These are phyloP conservation scores for Podaxis rugospora DNA, from an alignment of 768 basidiomycete species.

Conservation along the genomic window DNA sequence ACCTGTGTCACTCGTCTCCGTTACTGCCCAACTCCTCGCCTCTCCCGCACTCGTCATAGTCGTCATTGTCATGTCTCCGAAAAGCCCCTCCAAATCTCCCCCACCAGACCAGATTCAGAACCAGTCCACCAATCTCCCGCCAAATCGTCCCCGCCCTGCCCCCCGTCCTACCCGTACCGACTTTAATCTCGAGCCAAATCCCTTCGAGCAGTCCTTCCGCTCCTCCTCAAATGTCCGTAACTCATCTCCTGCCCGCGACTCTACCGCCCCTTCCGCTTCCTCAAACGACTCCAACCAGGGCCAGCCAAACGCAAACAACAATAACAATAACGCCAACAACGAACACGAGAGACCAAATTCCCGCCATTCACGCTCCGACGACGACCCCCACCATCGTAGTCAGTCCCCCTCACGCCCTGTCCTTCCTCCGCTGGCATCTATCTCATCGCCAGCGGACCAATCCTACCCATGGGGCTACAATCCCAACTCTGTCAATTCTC, in stretches of 20 bases:
- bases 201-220: slow-evolving; percentile 90
- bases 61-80: slow-evolving; percentile 34
- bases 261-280: slow-evolving; percentile 28
- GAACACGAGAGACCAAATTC: slow-evolving; percentile 23
- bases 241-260: slow-evolving; percentile 36
- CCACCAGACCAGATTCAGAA: slow-evolving; percentile 12
- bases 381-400: slow-evolving; percentile 29
- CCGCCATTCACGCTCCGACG: slow-evolving; percentile 15
- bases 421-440: slow-evolving; percentile 77
- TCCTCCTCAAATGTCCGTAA: slow-evolving; percentile 50
- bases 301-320: slow-evolving; percentile 12
- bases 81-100: slow-evolving; percentile 31
- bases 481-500: slow-evolving; percentile 59
- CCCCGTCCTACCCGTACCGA: slow-evolving; percentile 52
- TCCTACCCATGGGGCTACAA: slow-evolving; percentile 69
- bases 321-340: slow-evolving; percentile 13
- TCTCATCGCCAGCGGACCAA: slow-evolving; percentile 66
- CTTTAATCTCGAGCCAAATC: slow-evolving; percentile 82
- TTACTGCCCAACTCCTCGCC: slow-evolving; percentile 5
- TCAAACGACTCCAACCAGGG: slow-evolving; percentile 26
- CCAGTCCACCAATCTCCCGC: slow-evolving; percentile 11
- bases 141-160: slow-evolving; percentile 14
- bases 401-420: slow-evolving; percentile 58
- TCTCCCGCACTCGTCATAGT: slow-evolving; percentile 13
- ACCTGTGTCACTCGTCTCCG: neutral